Base-by-base conservation (phyloP, 2,329 filamentous ascomycete genomes). In the Fusarium tricinctum region DNA sequence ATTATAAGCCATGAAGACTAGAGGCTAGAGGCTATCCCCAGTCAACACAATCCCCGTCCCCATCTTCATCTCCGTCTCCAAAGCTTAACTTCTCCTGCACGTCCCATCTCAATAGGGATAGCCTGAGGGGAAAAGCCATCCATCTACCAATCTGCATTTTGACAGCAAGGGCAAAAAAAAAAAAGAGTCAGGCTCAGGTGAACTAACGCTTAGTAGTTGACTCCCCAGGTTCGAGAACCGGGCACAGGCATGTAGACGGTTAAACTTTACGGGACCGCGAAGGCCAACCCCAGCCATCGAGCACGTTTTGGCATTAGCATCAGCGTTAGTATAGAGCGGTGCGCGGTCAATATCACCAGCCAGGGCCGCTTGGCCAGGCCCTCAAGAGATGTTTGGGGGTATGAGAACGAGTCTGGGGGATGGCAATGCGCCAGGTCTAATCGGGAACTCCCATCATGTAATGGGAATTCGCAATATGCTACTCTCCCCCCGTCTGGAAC, bases 371-470 rank as follows among this genome's bases (percentile, higher is more conserved):
- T 30, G 26, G 26, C 26, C 10, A 28, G 33, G 17, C 23, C 33
- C 17, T 38, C 33, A 38, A 28, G 10, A 28, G 8, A 8, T 38
- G 17, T n/a, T n/a, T 38, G 35, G 35, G 35, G 17, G 35, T 38
- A n/a, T 6, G 17, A 38, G 35, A 35, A 30, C 28, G 42, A 47
- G 20, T 58, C 55, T 47, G 61, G 35, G 35, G 35, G 35, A 58
- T 30, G 28, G 28, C 28, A 12, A 30, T 58, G 59, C 55, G 50
- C 64, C 59, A 68, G 35, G 58, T 68, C 65, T 33, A 66, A 68
- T 46, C 43, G 43, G 65, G 65, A 68, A 58, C 45, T 62, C 32
- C 39, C 54, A 63, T 68, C 59, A 68, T 65, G 65, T 68, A 68
- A 68, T 68, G 66, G 54, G 59, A 65, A 68, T 66, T 66, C 40